Evolutionary conservation across 768 basidiomycete species (phyloP).

Genomic region (Kwoniella europaea): DNA sequence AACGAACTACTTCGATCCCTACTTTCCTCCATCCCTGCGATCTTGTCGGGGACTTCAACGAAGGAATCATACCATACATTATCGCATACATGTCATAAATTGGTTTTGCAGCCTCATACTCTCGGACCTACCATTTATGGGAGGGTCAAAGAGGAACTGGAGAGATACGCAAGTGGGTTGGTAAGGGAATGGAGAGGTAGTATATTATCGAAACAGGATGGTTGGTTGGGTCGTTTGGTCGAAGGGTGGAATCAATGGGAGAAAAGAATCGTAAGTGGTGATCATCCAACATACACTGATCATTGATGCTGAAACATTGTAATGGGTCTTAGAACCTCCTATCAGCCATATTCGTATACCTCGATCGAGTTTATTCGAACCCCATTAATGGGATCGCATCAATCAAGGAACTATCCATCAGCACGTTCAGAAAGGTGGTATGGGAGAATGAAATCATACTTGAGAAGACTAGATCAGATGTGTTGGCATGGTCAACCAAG

Average conservation of each 20-base stretch:
- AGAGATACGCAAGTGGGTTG: conserved; percentile 28
- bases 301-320: not conserved
- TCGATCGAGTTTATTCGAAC: conserved; percentile 42
- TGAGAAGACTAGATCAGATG: conserved; percentile 42
- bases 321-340: conserved; percentile 31
- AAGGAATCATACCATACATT: conserved; percentile 38
- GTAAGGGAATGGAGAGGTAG: conserved; percentile 41
- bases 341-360: conserved; percentile 45
- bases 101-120: conserved; percentile 40
- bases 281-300: not conserved
- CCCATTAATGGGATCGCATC: conserved; percentile 4
- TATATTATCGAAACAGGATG: conserved; percentile 39
- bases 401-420: conserved; percentile 32
- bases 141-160: conserved; percentile 37
- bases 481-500: conserved; percentile 38
- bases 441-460: conserved; percentile 47
- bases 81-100: conserved; percentile 34
- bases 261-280: conserved; percentile 34
- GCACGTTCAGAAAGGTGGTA: conserved; percentile 36
- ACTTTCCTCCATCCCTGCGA: conserved; percentile 24
- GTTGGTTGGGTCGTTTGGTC: conserved; percentile 33
- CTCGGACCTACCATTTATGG: conserved; percentile 43
- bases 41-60: conserved; percentile 37
- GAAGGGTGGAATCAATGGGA: conserved; percentile 42
- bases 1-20: conserved; percentile 29